phyloP scores from a whole-genome alignment of 1,139 yeast species.

The Hemisphaericaspora xylanilytica region DNA sequence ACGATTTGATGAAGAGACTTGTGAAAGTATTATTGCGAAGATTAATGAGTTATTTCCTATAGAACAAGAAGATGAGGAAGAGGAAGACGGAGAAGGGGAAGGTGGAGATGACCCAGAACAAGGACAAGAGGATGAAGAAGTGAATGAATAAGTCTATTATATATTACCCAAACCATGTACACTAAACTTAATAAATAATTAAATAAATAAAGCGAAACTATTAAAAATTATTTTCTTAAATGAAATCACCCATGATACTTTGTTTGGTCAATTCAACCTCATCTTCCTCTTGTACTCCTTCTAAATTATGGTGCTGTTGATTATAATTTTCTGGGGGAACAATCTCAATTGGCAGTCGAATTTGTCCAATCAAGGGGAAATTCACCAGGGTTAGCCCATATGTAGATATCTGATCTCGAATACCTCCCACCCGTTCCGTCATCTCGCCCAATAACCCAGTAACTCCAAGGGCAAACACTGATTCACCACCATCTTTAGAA shows the following conservation, averaged over 20 bases:
- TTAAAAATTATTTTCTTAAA: slow-evolving; percentile 12
- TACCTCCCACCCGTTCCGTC: slow-evolving; percentile 47
- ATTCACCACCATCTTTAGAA: slow-evolving; percentile 43
- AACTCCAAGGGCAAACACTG: slow-evolving; percentile 65
- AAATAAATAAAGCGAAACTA: slow-evolving; percentile 4
- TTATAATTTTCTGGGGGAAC: slow-evolving; percentile 5
- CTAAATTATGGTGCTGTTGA: slow-evolving; percentile 6
- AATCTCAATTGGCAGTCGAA: slow-evolving; percentile 9
- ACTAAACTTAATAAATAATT: slow-evolving; percentile 1
- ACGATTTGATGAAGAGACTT: slow-evolving; percentile 64
- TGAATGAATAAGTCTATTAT: slow-evolving; percentile 4
- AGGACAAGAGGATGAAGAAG: slow-evolving; percentile 11
- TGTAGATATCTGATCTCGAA: slow-evolving; percentile 38
- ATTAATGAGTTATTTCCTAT: slow-evolving; percentile 51
- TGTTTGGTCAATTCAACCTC: slow-evolving; percentile 17
- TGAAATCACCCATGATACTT: slow-evolving; percentile 29
- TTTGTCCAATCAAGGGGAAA: slow-evolving; percentile 15
- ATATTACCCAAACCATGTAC: background rate
- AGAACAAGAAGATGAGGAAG: slow-evolving; percentile 34
- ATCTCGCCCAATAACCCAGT: slow-evolving; percentile 67
- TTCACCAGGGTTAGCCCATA: slow-evolving; percentile 16
- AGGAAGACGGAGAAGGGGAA: slow-evolving; percentile 27
- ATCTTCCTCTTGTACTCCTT: slow-evolving; percentile 13
- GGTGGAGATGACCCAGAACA: slow-evolving; percentile 17
- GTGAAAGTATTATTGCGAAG: slow-evolving; percentile 52